phyloP scores from a whole-genome alignment of 2,329 filamentous ascomycete genomes.

The Thielaviopsis cerberus region DNA sequence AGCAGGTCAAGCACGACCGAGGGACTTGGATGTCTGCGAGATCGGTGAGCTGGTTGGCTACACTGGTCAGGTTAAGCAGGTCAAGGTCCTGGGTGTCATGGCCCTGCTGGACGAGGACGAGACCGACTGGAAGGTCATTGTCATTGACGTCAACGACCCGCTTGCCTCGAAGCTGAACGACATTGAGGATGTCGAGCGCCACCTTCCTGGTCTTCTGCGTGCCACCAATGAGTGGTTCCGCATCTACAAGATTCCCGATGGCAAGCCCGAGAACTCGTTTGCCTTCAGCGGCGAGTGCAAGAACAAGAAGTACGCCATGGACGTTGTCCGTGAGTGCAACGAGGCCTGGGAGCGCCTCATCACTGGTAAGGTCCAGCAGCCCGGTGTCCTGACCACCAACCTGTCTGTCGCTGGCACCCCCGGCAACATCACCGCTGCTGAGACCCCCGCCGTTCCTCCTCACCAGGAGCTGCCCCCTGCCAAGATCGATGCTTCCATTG shows the following conservation, averaged over 20 bases:
- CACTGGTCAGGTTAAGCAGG: conserved; percentile 93
- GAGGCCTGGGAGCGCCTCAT: conserved; percentile 96
- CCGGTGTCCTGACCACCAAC: conserved; percentile 69
- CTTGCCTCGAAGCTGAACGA: conserved; percentile 93
- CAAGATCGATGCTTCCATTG: conserved; percentile 87
- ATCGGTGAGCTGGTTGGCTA: conserved; percentile 96
- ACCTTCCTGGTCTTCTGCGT: conserved; percentile 86
- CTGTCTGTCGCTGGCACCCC: conserved; percentile 53
- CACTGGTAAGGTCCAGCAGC: conserved; percentile 65
- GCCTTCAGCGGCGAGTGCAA: conserved; percentile 99
- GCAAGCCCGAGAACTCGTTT: conserved; percentile 99
- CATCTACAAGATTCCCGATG: conserved; percentile 99
- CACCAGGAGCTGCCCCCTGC: conserved; percentile 66
- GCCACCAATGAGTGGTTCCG: conserved; percentile 99
- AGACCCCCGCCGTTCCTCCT: conserved; percentile 58
- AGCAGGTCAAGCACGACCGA: conserved; percentile 99
- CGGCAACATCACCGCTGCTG: conserved; percentile 47
- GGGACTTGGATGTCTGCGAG: conserved; percentile 98
- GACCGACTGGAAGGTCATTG: conserved; percentile 99
- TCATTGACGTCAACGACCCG: conserved; percentile 96
- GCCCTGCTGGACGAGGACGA: conserved; percentile 97
- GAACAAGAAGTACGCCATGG: conserved; percentile 96
- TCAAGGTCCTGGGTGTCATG: conserved; percentile 99
- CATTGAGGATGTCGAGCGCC: conserved; percentile 95
- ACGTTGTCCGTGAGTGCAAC: conserved; percentile 85